Conservation (phyloP, 2,329 filamentous ascomycete genomes). For the Basipetospora sp. region DNA sequence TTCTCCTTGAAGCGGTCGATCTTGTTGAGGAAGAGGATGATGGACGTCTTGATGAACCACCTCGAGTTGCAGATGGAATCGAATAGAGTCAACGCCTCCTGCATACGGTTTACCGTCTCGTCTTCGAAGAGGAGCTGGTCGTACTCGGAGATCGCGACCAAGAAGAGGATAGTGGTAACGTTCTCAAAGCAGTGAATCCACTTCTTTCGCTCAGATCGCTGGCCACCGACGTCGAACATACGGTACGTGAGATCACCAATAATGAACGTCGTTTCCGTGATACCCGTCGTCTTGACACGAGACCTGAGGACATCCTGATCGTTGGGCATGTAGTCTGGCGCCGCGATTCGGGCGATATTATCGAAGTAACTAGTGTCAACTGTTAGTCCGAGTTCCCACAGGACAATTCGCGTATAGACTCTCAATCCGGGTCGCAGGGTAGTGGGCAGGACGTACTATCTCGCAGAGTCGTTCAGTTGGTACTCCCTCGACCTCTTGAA, state of each 20-base stretch:
- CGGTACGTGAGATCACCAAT: slow-evolving; percentile 88
- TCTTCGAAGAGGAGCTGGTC: slow-evolving; percentile 92
- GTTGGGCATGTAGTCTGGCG: slow-evolving; percentile 84
- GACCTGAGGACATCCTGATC: slow-evolving; percentile 90
- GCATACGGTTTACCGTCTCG: slow-evolving; percentile 91
- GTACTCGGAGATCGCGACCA: slow-evolving; percentile 94
- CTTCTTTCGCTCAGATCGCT: slow-evolving; percentile 94
- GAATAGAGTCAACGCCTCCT: slow-evolving; percentile 73
- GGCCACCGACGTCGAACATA: slow-evolving; percentile 95
- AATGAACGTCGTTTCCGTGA: slow-evolving; percentile 91
- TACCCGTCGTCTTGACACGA: slow-evolving; percentile 95
- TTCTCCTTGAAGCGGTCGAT: slow-evolving; percentile 83
- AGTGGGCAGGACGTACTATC: slow-evolving; percentile 74
- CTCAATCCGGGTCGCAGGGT: too few species aligned
- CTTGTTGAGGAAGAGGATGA: slow-evolving; percentile 82
- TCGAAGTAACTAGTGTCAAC: slow-evolving; percentile 71
- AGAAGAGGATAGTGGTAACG: slow-evolving; percentile 88
- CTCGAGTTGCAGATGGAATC: slow-evolving; percentile 78
- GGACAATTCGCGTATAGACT: too few species aligned
- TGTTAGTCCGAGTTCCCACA: slow-evolving; percentile 17
- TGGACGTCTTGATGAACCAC: slow-evolving; percentile 82
- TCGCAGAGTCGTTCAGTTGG: slow-evolving; percentile 87
- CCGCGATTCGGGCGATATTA: slow-evolving; percentile 78
- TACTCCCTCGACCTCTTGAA: slow-evolving; percentile 94
- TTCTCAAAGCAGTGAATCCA: slow-evolving; percentile 99